These are phyloP conservation scores for Teratosphaeria zuluensis DNA, from an alignment of 2,329 filamentous ascomycete species.

Conservation along the genomic window DNA sequence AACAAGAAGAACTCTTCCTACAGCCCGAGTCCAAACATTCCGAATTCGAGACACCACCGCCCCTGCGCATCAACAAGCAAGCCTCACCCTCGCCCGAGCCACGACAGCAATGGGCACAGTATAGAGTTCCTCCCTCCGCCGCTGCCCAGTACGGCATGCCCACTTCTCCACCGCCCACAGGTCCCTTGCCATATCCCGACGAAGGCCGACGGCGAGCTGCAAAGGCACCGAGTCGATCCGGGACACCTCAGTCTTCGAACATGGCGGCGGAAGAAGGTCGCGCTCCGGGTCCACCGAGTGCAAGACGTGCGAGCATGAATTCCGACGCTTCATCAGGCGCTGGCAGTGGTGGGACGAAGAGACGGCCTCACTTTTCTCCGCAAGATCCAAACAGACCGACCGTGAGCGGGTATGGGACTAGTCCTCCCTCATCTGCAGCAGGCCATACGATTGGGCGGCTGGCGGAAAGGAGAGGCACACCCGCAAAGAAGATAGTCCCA, in stretches of 20 bases:
- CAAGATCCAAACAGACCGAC: slow-evolving; percentile 41
- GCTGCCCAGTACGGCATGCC: slow-evolving; percentile 18
- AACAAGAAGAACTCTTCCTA: slow-evolving; percentile 11
- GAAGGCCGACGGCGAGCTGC: slow-evolving; percentile 11
- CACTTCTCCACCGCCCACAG: slow-evolving; percentile 21
- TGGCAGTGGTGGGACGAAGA: slow-evolving; percentile 12
- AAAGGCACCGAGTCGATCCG: slow-evolving; percentile 7
- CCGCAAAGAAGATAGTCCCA: slow-evolving; percentile 64
- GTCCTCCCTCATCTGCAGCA: slow-evolving; percentile 19
- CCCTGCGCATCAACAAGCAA: slow-evolving; percentile 24
- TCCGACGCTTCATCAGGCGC: slow-evolving; percentile 18
- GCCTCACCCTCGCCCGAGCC: slow-evolving; percentile 11
- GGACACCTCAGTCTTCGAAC: slow-evolving; percentile 2
- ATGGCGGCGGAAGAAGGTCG: slow-evolving; percentile 16
- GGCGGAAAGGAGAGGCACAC: slow-evolving; percentile 73
- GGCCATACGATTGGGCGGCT: slow-evolving; percentile 42
- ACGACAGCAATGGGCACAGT: slow-evolving; percentile 26
- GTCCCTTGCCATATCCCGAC: slow-evolving; percentile 23
- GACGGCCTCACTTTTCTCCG: slow-evolving; percentile 36
- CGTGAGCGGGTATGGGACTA: slow-evolving; percentile 34
- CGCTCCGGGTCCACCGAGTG: slow-evolving; percentile 8
- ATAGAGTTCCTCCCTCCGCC: slow-evolving; percentile 19
- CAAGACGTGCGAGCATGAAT: slow-evolving; percentile 21
- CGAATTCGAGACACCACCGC: slow-evolving; percentile 17
- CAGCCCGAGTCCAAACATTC: slow-evolving; percentile 3